Conservation (phyloP, 2,329 filamentous ascomycete genomes). For the Fonsecaea pugnacius region DNA sequence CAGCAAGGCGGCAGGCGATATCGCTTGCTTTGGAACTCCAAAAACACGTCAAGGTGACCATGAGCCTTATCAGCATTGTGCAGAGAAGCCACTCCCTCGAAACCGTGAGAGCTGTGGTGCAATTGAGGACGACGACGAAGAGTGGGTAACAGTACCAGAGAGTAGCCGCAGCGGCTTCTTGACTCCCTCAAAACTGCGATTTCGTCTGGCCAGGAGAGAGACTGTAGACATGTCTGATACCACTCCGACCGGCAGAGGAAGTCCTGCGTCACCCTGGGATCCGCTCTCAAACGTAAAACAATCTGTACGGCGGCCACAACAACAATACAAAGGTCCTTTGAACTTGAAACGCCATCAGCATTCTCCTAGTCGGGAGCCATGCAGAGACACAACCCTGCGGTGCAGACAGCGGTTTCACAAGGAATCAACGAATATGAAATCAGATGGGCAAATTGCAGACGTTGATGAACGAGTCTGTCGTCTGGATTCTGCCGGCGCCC, state of each 20-base stretch:
- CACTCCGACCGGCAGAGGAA: constrained; percentile 10
- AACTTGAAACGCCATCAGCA: not conserved
- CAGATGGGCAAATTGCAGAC: not conserved
- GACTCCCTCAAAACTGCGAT: constrained; percentile 29
- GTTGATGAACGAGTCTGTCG: not conserved
- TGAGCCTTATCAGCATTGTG: not conserved
- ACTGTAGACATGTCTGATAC: constrained; percentile 16
- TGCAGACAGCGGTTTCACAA: not conserved
- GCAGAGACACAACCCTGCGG: not conserved
- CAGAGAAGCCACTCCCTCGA: not conserved
- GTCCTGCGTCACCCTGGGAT: constrained; percentile 29
- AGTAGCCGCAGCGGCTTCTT: constrained; percentile 28
- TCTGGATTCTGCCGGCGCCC: constrained; percentile 7
- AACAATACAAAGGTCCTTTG: not conserved
- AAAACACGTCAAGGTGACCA: not conserved
- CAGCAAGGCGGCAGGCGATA: not conserved
- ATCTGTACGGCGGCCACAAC: not conserved
- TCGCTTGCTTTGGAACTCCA: not conserved
- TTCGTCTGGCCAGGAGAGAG: constrained; percentile 26
- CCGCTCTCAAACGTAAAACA: constrained; percentile 18
- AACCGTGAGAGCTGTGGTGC: not conserved
- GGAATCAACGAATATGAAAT: not conserved
- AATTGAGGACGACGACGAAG: constrained; percentile 12
- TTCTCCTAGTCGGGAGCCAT: not conserved
- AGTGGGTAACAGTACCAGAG: constrained; percentile 23